Conservation (phyloP, 2,329 filamentous ascomycete species). For the Trichoderma hamatum region DNA sequence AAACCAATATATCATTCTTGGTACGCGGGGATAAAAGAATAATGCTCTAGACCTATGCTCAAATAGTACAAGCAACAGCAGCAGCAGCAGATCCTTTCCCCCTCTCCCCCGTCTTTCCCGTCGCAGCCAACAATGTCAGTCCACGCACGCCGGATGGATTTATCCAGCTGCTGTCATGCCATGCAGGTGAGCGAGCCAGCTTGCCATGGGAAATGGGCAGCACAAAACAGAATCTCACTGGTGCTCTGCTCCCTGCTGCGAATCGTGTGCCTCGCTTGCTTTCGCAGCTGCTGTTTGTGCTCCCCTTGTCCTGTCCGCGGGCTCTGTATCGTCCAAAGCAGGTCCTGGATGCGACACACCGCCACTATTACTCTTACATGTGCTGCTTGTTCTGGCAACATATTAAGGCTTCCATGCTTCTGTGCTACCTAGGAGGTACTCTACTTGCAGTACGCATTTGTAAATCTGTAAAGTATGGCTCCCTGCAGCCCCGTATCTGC, state of each 20-base stretch:
- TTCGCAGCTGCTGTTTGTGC: background rate
- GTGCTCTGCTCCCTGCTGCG: background rate
- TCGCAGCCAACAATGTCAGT: slow-evolving; percentile 2
- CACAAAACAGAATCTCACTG: background rate
- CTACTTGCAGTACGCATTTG: background rate
- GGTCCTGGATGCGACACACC: slow-evolving; percentile 22
- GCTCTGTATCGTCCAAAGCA: background rate
- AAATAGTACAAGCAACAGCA: background rate
- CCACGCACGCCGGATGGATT: slow-evolving; percentile 14
- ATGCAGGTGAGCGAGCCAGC: slow-evolving; percentile 10
- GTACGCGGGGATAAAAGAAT: background rate
- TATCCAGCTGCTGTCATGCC: background rate
- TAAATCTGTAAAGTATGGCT: background rate
- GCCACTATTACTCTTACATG: slow-evolving; percentile 3
- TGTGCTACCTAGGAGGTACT: too few relatives aligned
- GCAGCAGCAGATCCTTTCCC: background rate
- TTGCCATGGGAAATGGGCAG: background rate
- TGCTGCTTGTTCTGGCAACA: background rate
- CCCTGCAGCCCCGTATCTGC: background rate
- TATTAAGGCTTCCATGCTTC: background rate
- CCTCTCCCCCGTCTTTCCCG: background rate
- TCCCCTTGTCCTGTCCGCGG: slow-evolving; percentile 1
- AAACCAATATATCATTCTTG: background rate
- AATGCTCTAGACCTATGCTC: background rate
- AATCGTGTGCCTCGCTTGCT: slow-evolving; percentile 12